Evolutionary conservation across 345 rosid genomes (phyloP).

Genomic region (Mallotus nudiflorus): DNA sequence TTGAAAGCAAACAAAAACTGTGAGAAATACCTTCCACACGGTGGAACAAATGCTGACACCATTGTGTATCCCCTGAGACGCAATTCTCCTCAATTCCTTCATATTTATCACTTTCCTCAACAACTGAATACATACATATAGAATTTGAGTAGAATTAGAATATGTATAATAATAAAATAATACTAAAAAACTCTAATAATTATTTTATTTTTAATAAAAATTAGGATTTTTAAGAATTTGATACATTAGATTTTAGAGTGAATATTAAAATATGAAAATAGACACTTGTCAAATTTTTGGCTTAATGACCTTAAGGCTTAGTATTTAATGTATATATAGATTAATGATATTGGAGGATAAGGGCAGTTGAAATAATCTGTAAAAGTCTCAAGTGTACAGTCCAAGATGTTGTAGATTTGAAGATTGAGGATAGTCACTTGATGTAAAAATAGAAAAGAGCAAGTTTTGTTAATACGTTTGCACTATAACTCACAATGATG

Average conservation of each 20-base stretch:
- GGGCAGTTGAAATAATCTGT: background rate
- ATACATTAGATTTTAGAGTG: too few relatives aligned
- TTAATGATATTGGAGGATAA: background rate
- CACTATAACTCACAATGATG: too few relatives aligned
- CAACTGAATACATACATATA: slow-evolving; percentile 41
- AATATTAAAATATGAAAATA: too few relatives aligned
- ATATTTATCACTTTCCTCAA: slow-evolving; percentile 81
- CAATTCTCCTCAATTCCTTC: slow-evolving; percentile 73
- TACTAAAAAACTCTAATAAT: too few relatives aligned
- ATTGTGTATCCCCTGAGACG: slow-evolving; percentile 84
- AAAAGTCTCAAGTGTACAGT: background rate
- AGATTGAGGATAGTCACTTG: background rate
- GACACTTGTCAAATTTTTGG: too few relatives aligned
- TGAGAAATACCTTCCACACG: slow-evolving; percentile 89
- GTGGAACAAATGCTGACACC: slow-evolving; percentile 78
- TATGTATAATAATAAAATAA: too few relatives aligned
- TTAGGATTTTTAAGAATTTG: too few relatives aligned
- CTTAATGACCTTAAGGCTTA: too few relatives aligned
- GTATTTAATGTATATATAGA: too few relatives aligned
- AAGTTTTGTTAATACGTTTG: too few relatives aligned
- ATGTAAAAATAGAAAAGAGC: background rate
- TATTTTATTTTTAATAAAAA: too few relatives aligned
- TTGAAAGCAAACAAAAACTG: background rate
- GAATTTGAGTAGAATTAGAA: too few relatives aligned
- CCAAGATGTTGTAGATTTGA: background rate